These are phyloP conservation scores for Yarrowia porcina DNA, from an alignment of 805 yeast species.

Conservation along the genomic window DNA sequence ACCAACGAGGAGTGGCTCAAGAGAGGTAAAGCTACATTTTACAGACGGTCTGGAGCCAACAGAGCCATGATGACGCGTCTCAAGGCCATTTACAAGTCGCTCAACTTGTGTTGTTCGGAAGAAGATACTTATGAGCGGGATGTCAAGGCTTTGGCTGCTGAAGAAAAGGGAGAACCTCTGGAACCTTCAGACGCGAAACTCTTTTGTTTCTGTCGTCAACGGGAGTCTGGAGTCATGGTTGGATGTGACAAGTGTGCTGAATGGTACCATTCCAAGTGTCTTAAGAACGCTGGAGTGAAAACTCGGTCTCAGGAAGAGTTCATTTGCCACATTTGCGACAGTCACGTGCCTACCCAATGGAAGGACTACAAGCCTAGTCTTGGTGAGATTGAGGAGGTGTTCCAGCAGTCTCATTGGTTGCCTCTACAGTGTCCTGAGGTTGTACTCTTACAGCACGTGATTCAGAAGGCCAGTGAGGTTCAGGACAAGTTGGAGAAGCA, in stretches of 20 bases:
- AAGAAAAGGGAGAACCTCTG: slow-evolving; percentile 53
- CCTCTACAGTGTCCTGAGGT: slow-evolving; percentile 41
- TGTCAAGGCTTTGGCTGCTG: slow-evolving; percentile 58
- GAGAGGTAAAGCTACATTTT: slow-evolving; percentile 38
- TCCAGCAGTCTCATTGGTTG: slow-evolving; percentile 35
- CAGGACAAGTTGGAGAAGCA: slow-evolving; percentile 47
- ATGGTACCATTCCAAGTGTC: slow-evolving; percentile 93
- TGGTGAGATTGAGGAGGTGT: slow-evolving; percentile 37
- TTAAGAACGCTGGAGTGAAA: slow-evolving; percentile 38
- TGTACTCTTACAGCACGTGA: slow-evolving; percentile 30
- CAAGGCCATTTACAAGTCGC: slow-evolving; percentile 30
- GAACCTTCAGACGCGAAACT: slow-evolving; percentile 39
- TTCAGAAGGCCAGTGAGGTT: slow-evolving; percentile 39
- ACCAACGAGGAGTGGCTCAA: slow-evolving; percentile 43
- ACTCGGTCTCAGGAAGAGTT: slow-evolving; percentile 43
- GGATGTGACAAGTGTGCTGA: slow-evolving; percentile 87
- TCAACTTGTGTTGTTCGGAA: slow-evolving; percentile 24
- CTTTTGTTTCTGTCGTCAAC: slow-evolving; percentile 45
- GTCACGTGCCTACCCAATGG: slow-evolving; percentile 36
- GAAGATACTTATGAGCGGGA: slow-evolving; percentile 34
- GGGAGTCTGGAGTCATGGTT: slow-evolving; percentile 84
- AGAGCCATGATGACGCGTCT: slow-evolving; percentile 37
- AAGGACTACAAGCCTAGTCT: slow-evolving; percentile 40
- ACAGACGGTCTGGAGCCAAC: slow-evolving; percentile 40
- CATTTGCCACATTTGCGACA: slow-evolving; percentile 56